A percentile compares a stretch with the other conserved stretches of the same genome.
These are phyloP conservation scores for Dichotomopilus funicola DNA, from an alignment of 2,329 filamentous ascomycete species.

Conservation along the genomic window DNA sequence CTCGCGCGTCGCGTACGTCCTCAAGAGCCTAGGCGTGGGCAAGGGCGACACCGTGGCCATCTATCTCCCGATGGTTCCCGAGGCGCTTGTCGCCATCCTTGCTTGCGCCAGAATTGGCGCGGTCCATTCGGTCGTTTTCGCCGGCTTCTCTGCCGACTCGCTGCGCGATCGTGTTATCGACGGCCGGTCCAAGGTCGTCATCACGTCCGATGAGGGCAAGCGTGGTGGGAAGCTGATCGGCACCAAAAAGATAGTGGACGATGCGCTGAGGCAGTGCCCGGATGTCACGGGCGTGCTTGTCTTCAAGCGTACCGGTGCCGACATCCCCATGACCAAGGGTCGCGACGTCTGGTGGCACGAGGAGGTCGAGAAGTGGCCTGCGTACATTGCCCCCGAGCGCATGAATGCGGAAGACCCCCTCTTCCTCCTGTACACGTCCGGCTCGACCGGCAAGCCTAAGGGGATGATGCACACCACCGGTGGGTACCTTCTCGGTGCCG, in stretches of 20 bases:
- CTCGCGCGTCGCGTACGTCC: constrained; percentile 74
- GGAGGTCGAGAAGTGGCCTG: constrained; percentile 93
- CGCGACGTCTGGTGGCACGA: constrained; percentile 98
- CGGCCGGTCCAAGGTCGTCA: constrained; percentile 84
- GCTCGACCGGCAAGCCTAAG: constrained; percentile 97
- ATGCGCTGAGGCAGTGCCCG: constrained; percentile 92
- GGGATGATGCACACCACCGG: constrained; percentile 97
- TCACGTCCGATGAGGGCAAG: constrained; percentile 96
- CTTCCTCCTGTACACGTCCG: constrained; percentile 96
- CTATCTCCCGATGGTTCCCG: constrained; percentile 98
- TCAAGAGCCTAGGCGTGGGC: constrained; percentile 92
- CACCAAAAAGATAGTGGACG: constrained; percentile 98
- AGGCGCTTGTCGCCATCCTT: constrained; percentile 84
- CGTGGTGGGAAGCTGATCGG: constrained; percentile 94
- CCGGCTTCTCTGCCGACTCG: constrained; percentile 94
- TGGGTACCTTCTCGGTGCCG: constrained; percentile 90
- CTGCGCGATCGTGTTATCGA: constrained; percentile 92
- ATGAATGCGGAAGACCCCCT: constrained; percentile 94
- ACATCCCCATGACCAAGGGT: constrained; percentile 82
- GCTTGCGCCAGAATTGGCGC: constrained; percentile 90
- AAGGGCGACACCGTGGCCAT: constrained; percentile 97
- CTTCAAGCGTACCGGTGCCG: constrained; percentile 89
- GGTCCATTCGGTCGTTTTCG: constrained; percentile 95
- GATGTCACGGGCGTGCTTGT: constrained; percentile 80
- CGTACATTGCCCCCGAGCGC: constrained; percentile 80